Percentiles rank a stretch among this genome's conserved stretches.
These are phyloP conservation scores for Rhizopus arrhizus DNA, from an alignment of 371 early-diverging fungal species.

Conservation along the genomic window DNA sequence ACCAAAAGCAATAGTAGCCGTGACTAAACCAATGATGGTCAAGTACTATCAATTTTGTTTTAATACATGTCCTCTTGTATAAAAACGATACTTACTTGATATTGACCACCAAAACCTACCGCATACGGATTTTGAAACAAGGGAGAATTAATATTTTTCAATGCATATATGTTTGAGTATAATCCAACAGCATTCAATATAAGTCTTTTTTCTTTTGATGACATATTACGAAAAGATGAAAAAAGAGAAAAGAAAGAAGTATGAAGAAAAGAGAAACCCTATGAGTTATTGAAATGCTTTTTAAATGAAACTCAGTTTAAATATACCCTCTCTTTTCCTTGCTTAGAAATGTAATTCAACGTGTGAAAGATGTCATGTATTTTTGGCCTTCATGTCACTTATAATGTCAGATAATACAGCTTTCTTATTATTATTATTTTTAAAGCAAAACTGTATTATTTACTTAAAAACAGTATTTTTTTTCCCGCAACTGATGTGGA, in stretches of 20 bases:
- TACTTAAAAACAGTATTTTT: too few relatives aligned
- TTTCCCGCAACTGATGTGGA: too few relatives aligned
- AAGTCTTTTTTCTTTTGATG: constrained; percentile 20
- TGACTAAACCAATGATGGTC: constrained; percentile 21
- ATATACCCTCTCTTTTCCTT: background rate
- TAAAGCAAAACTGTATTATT: too few relatives aligned
- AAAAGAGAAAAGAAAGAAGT: constrained; percentile 9
- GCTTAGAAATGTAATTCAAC: too few relatives aligned
- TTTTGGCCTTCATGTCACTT: too few relatives aligned
- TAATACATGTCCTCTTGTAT: background rate
- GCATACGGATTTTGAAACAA: constrained; percentile 44
- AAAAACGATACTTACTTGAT: constrained; percentile 30
- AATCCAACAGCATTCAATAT: constrained; percentile 34
- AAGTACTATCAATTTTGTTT: constrained; percentile 11
- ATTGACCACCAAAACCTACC: constrained; percentile 48
- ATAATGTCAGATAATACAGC: too few relatives aligned
- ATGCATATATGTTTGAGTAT: constrained; percentile 33
- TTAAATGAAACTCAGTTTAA: constrained; percentile 1
- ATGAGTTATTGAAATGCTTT: background rate
- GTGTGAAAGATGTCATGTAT: too few relatives aligned
- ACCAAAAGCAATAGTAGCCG: constrained; percentile 22
- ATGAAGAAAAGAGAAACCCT: constrained; percentile 6
- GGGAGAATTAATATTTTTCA: constrained; percentile 32
- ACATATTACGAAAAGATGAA: constrained; percentile 3
- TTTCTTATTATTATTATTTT: too few relatives aligned